A percentile compares a stretch with the other conserved stretches of the same genome.
phyloP scores from a whole-genome alignment of 495 filamentous ascomycete genomes.

The Podospora tetraspora region DNA sequence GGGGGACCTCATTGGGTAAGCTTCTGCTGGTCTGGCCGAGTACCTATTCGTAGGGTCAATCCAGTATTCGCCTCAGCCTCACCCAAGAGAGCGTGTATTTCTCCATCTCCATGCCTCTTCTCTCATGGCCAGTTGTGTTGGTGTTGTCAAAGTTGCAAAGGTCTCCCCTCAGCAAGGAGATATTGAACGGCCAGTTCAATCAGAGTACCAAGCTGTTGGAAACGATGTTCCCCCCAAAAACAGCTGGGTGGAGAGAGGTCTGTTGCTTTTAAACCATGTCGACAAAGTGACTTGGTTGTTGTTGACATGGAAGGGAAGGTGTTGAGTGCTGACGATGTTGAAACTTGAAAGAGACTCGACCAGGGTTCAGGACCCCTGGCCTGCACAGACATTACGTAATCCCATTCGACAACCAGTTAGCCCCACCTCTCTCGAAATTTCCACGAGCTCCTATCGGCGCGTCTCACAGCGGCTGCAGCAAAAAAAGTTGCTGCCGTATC shows the following conservation, averaged over 20 bases:
- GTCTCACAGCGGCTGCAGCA: background rate
- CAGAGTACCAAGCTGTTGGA: background rate
- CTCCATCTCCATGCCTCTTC: background rate
- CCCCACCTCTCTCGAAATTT: background rate
- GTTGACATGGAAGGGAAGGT: background rate
- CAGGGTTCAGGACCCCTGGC: background rate
- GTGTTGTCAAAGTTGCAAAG: background rate
- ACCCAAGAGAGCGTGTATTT: background rate
- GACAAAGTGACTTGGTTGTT: background rate
- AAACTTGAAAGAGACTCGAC: background rate
- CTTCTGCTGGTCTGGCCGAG: background rate
- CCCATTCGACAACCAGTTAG: background rate
- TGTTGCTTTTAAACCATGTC: background rate
- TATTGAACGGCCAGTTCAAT: background rate
- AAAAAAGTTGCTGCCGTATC: background rate
- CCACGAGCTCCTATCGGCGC: background rate
- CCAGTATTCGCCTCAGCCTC: background rate
- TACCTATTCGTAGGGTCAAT: background rate
- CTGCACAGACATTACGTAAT: background rate
- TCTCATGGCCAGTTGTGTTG: background rate
- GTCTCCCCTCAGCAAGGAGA: background rate
- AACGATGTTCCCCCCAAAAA: background rate
- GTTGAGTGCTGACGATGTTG: background rate
- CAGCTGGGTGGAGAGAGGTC: background rate
- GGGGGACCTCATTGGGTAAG: background rate